Evolutionary conservation across 176 grass and related monocot genomes (phyloP).

Genomic region (Thalia dealbata): DNA sequence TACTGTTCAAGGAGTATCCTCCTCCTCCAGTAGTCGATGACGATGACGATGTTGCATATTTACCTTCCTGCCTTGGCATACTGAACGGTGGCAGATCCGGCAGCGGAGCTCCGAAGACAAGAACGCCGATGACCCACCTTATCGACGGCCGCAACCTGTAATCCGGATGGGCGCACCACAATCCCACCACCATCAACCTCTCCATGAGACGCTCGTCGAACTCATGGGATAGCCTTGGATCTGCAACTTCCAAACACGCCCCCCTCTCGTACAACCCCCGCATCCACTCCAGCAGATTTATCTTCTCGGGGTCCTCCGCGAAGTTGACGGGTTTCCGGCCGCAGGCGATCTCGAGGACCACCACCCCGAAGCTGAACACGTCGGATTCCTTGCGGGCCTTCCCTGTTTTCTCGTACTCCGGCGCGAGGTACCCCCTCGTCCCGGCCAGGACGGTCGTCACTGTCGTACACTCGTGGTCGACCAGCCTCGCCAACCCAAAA

Average conservation of each 20-base stretch:
- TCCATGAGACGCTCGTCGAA: neutral
- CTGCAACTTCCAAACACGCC: neutral
- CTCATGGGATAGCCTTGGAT: neutral
- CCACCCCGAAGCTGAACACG: constrained; percentile 1
- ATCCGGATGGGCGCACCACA: constrained; percentile 5
- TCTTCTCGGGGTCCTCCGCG: neutral
- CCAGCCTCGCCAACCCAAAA: neutral
- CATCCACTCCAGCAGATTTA: neutral
- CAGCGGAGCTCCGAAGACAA: neutral
- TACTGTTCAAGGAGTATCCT: no score
- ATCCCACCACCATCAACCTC: neutral
- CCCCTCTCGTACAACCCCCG: neutral
- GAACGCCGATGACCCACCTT: neutral
- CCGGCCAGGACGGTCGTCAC: no score
- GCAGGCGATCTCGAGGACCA: neutral
- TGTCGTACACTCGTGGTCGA: no score
- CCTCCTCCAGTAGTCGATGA: no score
- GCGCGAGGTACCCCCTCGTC: no score
- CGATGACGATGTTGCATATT: no score
- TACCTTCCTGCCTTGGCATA: no score
- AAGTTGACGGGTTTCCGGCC: neutral
- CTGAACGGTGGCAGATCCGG: neutral
- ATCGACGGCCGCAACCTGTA: neutral
- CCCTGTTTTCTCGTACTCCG: neutral
- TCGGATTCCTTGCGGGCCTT: constrained; percentile 5